phyloP scores from a whole-genome alignment of 2,329 filamentous ascomycete genomes.

The Alternaria arborescens region DNA sequence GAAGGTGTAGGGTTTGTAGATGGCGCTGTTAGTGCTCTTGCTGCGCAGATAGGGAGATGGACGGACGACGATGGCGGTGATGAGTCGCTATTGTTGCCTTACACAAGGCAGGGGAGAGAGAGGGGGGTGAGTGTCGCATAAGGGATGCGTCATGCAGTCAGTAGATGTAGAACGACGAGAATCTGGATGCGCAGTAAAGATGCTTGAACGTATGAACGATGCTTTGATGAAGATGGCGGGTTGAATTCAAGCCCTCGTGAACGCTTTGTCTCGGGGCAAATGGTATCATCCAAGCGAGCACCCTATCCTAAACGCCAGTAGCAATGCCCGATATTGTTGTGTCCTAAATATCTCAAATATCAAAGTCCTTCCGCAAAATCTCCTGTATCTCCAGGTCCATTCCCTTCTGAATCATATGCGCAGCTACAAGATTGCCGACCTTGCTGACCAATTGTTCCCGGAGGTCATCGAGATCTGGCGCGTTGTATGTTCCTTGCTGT shows the following conservation, averaged over 20 bases:
- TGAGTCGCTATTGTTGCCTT: constrained; percentile 13
- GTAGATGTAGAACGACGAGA: not conserved
- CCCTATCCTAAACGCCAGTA: constrained; percentile 3
- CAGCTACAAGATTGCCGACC: constrained; percentile 52
- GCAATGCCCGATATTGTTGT: not conserved
- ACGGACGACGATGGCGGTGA: constrained; percentile 9
- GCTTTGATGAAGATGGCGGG: not conserved
- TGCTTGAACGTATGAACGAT: not conserved
- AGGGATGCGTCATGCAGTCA: not conserved
- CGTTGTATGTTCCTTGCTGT: constrained; percentile 47
- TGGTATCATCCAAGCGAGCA: constrained; percentile 8
- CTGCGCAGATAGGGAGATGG: constrained; percentile 3
- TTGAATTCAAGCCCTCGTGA: constrained; percentile 2
- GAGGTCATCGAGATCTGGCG: constrained; percentile 52
- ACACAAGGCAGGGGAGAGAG: constrained; percentile 2
- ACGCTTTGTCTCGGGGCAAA: not conserved
- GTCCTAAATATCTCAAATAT: constrained; percentile 2
- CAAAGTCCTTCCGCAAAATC: constrained; percentile 15
- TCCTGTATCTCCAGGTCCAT: constrained; percentile 34
- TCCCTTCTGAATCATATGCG: constrained; percentile 41
- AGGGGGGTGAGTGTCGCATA: not conserved
- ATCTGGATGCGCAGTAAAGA: not conserved
- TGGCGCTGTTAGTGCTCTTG: not conserved
- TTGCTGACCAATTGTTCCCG: constrained; percentile 54
- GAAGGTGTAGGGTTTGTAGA: constrained; percentile 2